These are phyloP conservation scores for Mytilinidion resinicola DNA, from an alignment of 495 filamentous ascomycete genomes.

Conservation along the genomic window DNA sequence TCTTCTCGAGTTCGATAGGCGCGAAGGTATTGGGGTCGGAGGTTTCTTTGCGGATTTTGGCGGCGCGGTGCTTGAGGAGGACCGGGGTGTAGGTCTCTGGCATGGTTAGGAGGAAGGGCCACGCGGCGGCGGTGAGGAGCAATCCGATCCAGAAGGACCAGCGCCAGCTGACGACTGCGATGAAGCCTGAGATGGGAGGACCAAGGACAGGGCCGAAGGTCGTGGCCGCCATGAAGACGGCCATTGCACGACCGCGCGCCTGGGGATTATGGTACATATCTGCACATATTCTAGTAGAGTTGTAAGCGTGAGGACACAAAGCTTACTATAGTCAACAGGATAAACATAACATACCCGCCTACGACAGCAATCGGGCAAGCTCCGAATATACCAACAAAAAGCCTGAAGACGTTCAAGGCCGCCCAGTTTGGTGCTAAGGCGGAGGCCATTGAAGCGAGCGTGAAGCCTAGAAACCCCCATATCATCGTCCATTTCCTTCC, in stretches of 20 bases:
- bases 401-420: constrained; percentile 59
- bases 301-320: neutral
- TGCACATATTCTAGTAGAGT: constrained; percentile 48
- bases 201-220: constrained; percentile 37
- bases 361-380: constrained; percentile 64
- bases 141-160: constrained; percentile 52
- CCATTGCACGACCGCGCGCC: constrained; percentile 61
- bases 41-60: constrained; percentile 44
- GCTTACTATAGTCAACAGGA: too few relatives aligned
- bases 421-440: constrained; percentile 64
- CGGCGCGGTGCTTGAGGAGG: constrained; percentile 51
- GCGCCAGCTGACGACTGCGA: constrained; percentile 38
- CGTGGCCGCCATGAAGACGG: constrained; percentile 61
- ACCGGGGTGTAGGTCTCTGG: constrained; percentile 59
- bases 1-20: constrained; percentile 41
- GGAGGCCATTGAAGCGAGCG: constrained; percentile 61
- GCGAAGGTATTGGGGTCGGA: constrained; percentile 35
- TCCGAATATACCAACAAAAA: constrained; percentile 58
- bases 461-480: constrained; percentile 56
- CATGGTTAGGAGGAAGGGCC: constrained; percentile 35
- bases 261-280: constrained; percentile 60
- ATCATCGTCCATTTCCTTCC: constrained; percentile 60
- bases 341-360: constrained; percentile 42
- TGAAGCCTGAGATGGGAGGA: constrained; percentile 37
- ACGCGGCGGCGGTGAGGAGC: constrained; percentile 40